Base-by-base conservation (phyloP, 805 yeast species). In the Spathaspora hagerdaliae region DNA sequence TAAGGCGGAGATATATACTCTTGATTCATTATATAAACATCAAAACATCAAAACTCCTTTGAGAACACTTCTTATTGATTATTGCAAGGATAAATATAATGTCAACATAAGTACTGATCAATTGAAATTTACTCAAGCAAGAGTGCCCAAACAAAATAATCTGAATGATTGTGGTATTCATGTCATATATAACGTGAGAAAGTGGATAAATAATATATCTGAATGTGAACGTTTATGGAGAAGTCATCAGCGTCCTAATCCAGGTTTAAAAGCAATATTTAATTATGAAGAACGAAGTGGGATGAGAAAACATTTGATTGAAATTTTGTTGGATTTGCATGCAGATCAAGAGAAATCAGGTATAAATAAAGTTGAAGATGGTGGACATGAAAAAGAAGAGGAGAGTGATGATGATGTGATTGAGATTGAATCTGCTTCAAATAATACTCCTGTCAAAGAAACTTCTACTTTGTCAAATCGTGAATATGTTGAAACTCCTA, bases 101-200 rank as follows among this genome's bases (percentile, higher is more conserved):
- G 50, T 83, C 8, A 71, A 66, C 0, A 56, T 90, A 3, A 65
- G 65, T 15, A 69, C 69, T 10, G 61, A 65, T 5, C 73, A 69
- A 37, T 77, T 91, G 19, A 61, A 72, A 38, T 64, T 79, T 39
- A 60, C 69, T 42, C 61, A 70, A 7, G 81, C 82, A 5, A 58
- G 69, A 5, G 94, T 89, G 0, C 96, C 97, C 0, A 81, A 75
- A 47, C 99, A 94, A 58, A 81, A 82, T 29, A 94, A 94, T 60
- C 82, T 83, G 65, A 87, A 90, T 59, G 99, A 94, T 61, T 94
- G 99, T 68, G 99, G 99, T 1, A 80, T 94, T 15, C 97, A 87
- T 65, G 87, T 92, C 1, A 83, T 94, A 12, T 83, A 83, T 53
- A 90, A 86, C 54, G 74, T 83, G 10, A 69, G 72, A 46, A 79